Evolutionary conservation across 768 basidiomycete species (phyloP).

Genomic region (Cystobasidium onofrii): DNA sequence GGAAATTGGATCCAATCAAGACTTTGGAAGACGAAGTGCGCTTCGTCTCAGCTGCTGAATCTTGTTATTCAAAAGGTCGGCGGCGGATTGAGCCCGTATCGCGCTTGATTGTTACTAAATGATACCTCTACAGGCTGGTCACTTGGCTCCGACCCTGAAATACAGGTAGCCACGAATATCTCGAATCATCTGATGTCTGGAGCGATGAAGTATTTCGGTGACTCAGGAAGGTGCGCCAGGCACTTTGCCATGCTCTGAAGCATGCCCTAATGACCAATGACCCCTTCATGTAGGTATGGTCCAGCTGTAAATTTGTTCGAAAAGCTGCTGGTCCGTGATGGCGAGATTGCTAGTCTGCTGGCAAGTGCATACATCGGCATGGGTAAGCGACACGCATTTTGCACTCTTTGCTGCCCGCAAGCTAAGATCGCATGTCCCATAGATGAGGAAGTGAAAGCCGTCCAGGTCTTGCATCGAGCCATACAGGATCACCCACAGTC

Average conservation of each 20-base stretch:
- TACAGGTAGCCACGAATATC: conserved; percentile 91
- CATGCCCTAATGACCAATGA: background rate
- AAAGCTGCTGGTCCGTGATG: conserved; percentile 72
- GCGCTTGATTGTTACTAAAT: background rate
- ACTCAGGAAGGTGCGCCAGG: conserved; percentile 58
- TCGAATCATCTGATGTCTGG: conserved; percentile 94
- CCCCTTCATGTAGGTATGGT: conserved; percentile 50
- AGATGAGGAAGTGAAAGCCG: conserved; percentile 98
- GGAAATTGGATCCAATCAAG: conserved; percentile 90
- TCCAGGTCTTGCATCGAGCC: conserved; percentile 80
- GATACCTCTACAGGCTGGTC: conserved; percentile 67
- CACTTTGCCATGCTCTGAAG: background rate
- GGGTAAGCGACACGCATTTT: conserved; percentile 57
- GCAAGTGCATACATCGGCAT: conserved; percentile 90
- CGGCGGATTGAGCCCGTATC: background rate
- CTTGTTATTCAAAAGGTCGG: conserved; percentile 73
- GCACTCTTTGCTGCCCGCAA: background rate
- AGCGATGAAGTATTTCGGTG: conserved; percentile 92
- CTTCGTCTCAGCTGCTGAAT: conserved; percentile 83
- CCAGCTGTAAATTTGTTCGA: conserved; percentile 89
- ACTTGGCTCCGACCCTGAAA: conserved; percentile 95
- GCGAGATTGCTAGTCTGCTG: conserved; percentile 77
- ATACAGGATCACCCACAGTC: conserved; percentile 80
- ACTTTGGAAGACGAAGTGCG: conserved; percentile 76
- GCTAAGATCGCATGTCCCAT: background rate